Evolutionary conservation across 495 filamentous ascomycete species (phyloP).

Genomic region (Neurospora sp.): DNA sequence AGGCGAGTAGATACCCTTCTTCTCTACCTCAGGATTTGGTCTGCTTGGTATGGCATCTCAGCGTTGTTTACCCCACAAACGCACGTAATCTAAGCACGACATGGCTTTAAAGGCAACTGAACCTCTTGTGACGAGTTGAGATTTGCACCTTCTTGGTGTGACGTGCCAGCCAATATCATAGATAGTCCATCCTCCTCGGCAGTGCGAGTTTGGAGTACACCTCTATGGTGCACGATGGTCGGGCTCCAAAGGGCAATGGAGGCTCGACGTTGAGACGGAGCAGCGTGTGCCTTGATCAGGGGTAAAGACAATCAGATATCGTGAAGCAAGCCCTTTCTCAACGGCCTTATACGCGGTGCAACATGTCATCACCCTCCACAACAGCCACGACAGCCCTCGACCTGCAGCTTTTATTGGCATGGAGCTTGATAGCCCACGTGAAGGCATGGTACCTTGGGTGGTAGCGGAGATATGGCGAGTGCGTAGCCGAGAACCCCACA

Average conservation of each 20-base stretch:
- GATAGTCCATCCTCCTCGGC: neutral
- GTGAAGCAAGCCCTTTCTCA: neutral
- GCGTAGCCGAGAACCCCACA: neutral
- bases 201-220: neutral
- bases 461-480: neutral
- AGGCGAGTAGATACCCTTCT: neutral
- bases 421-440: neutral
- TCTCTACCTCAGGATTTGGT: neutral
- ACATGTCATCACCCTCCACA: neutral
- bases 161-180: neutral
- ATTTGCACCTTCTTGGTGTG: neutral
- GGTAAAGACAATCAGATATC: neutral
- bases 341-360: neutral
- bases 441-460: neutral
- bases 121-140: constrained; percentile 1
- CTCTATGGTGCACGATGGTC: neutral
- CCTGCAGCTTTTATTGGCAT: neutral
- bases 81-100: constrained; percentile 24
- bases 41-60: neutral
- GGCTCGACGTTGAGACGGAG: neutral
- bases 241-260: neutral
- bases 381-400: neutral
- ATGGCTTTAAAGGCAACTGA: constrained; percentile 5
- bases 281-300: neutral
- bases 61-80: constrained; percentile 24